Base-by-base conservation (phyloP, 306 rosid genomes). In the Corylus avellana region DNA sequence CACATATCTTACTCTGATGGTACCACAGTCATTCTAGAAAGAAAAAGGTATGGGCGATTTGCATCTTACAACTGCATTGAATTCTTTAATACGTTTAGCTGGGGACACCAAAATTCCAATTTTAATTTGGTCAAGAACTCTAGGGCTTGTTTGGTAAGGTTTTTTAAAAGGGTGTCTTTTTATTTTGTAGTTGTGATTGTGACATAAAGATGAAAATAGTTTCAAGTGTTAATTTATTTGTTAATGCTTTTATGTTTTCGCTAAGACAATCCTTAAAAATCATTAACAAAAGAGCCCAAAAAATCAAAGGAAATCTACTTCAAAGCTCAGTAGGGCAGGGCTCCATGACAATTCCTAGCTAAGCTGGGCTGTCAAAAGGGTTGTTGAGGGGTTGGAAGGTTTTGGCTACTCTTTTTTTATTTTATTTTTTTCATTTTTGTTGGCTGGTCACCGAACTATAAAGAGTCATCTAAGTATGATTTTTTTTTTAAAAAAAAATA, bases 361-460 rank as follows among this genome's bases (percentile, higher is more conserved):
- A 39, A 74, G 74, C 35, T 25, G 39, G 63, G 75, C 32, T 56
- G 79, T 80, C 72, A 75, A 49, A 72, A 56, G 58, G 49, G 84
- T 74, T 73, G 76, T 67, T 83, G 79, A 76, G 50, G 75, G 10
- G 77, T 78, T 73, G 75, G 86, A 48, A 37, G 76, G 62, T 12
- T 70, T 74, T 74, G 79, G 81, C 56, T 56, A 79, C 76, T 83
- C 73, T 39, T 39, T 39, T 35, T 39, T 42, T 42, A 32, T 32
- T 32, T 32, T 32, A 3, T 37, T 3, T 37, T 42, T 42, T 5
- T 22, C 25, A 22, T 22, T 42, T 42, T 42, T 6, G 1, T 42
- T 42, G 82, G 82, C 56, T 56, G 82, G 82, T 83, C 77, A 83
- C 83, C 86, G 55, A 78, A 72, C 66, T 46, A 27, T 39, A 77